Evolutionary conservation across 2,329 filamentous ascomycete genomes (phyloP).

Genomic region (Apiospora pterosperma): DNA sequence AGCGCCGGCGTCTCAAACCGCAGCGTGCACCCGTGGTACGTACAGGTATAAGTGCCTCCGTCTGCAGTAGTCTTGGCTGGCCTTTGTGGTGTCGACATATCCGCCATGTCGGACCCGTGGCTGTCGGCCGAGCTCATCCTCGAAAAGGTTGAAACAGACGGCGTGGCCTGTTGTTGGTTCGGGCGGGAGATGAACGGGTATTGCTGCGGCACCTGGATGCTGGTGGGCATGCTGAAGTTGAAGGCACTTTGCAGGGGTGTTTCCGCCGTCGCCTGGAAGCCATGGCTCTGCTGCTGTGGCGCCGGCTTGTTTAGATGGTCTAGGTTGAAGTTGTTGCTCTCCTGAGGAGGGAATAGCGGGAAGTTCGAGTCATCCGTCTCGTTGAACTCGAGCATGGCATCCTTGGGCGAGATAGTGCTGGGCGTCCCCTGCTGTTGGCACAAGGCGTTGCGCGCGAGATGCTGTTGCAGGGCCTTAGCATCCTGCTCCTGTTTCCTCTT

Average conservation of each 20-base stretch:
- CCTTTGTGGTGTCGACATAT: slow-evolving; percentile 34
- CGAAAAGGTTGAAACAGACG: slow-evolving; percentile 34
- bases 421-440: slow-evolving; percentile 46
- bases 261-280: slow-evolving; percentile 22
- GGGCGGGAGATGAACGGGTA: slow-evolving; percentile 38
- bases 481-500: slow-evolving; percentile 60
- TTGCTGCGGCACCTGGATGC: slow-evolving; percentile 44
- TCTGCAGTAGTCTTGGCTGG: slow-evolving; percentile 68
- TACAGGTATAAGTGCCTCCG: slow-evolving; percentile 91
- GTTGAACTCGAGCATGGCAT: slow-evolving; percentile 81
- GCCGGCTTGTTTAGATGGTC: slow-evolving; percentile 35
- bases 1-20: slow-evolving; percentile 85
- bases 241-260: slow-evolving; percentile 24
- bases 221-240: slow-evolving; percentile 35
- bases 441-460: slow-evolving; percentile 34
- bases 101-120: slow-evolving; percentile 28
- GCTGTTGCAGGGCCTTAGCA: slow-evolving; percentile 41
- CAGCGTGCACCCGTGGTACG: slow-evolving; percentile 83
- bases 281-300: slow-evolving; percentile 9
- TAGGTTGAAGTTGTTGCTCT: slow-evolving; percentile 41
- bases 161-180: slow-evolving; percentile 32
- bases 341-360: slow-evolving; percentile 68
- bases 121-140: slow-evolving; percentile 42
- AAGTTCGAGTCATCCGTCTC: slow-evolving; percentile 68
- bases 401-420: slow-evolving; percentile 95